A percentile compares a stretch with the other conserved stretches of the same genome.
Evolutionary conservation across 2,329 filamentous ascomycete genomes (phyloP).

Genomic region (Monosporascus sp.): DNA sequence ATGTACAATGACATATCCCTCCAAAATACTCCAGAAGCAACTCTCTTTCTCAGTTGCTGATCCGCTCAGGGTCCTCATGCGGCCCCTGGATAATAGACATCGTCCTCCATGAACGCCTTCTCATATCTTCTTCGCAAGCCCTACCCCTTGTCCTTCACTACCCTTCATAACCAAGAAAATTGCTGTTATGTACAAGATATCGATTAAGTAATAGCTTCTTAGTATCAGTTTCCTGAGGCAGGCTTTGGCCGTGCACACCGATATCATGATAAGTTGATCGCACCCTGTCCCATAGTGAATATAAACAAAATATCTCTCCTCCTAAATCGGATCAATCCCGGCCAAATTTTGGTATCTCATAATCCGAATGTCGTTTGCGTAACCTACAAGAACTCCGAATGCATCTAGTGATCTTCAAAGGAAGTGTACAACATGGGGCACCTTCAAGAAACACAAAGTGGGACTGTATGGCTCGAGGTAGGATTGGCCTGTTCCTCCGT

Average conservation of each 20-base stretch:
- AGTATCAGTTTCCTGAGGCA: neutral
- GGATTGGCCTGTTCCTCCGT: constrained; percentile 10
- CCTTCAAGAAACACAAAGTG: constrained; percentile 16
- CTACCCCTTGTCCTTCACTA: neutral
- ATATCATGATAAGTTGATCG: neutral
- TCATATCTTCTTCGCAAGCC: neutral
- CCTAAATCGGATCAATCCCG: neutral
- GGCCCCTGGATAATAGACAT: neutral
- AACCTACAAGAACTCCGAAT: constrained; percentile 12
- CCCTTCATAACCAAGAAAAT: neutral
- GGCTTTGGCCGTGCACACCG: neutral
- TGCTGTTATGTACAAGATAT: neutral
- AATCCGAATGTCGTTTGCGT: neutral
- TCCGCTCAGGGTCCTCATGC: neutral
- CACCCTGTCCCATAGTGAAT: neutral
- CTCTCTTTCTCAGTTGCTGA: neutral
- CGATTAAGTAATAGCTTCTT: neutral
- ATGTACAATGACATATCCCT: neutral
- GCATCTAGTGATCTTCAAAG: constrained; percentile 17
- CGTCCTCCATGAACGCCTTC: neutral
- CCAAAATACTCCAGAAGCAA: neutral
- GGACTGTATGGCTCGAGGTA: constrained; percentile 8
- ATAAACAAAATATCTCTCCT: neutral
- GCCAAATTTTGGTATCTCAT: neutral
- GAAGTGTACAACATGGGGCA: constrained; percentile 3